These are phyloP conservation scores for Pisolithus albus DNA, from an alignment of 768 basidiomycete species.

Conservation along the genomic window DNA sequence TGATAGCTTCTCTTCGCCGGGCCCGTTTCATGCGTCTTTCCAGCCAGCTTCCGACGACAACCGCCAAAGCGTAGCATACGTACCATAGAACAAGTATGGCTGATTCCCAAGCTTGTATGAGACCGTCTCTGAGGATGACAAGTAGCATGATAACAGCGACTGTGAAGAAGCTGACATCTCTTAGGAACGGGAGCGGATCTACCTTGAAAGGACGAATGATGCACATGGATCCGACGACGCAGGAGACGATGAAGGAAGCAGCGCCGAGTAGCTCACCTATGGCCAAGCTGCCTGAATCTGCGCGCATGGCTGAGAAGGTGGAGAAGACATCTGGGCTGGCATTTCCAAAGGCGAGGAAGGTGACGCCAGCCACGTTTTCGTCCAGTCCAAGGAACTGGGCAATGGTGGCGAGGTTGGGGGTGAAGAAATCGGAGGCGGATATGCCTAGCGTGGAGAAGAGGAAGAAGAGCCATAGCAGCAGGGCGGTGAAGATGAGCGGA, in stretches of 20 bases:
- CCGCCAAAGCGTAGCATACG: conserved; percentile 64
- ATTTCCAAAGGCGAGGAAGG: conserved; percentile 95
- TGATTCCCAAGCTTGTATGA: conserved; percentile 69
- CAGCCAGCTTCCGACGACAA: conserved; percentile 77
- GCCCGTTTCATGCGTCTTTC: conserved; percentile 45
- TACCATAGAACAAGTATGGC: conserved; percentile 67
- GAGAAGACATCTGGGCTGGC: conserved; percentile 96
- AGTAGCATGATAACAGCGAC: conserved; percentile 72
- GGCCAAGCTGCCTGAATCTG: conserved; percentile 80
- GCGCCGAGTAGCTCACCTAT: conserved; percentile 95
- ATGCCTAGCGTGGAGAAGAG: conserved; percentile 96
- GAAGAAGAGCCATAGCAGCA: conserved; percentile 78
- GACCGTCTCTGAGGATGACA: conserved; percentile 68
- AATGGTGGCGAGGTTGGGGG: conserved; percentile 89
- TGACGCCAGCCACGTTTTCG: conserved; percentile 93
- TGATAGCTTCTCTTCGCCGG: conserved; percentile 41
- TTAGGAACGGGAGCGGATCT: conserved; percentile 69
- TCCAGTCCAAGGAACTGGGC: conserved; percentile 79
- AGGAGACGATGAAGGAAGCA: conserved; percentile 91
- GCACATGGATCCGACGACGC: conserved; percentile 97
- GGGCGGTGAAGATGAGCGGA: conserved; percentile 52
- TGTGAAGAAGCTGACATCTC: conserved; percentile 95
- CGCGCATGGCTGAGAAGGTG: conserved; percentile 88
- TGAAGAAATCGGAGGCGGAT: conserved; percentile 95
- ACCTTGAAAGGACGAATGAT: conserved; percentile 94